Conservation (phyloP, 164 flowering plant genomes). For the grape (Vitis vinifera) region ASM3070453v1 NC_081805.1:5552501-5553000, state of each 20-base stretch:
- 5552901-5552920: too few relatives aligned
- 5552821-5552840: too few relatives aligned
- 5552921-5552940: too few relatives aligned
- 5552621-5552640: conserved; percentile 66
- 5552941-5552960: too few relatives aligned
- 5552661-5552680: conserved; percentile 35
- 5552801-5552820: too few relatives aligned
- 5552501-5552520: conserved; percentile 78
- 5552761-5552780: conserved; percentile 4
- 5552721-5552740: conserved; percentile 40
- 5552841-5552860: too few relatives aligned
- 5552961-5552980: too few relatives aligned
- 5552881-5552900: too few relatives aligned
- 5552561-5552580: conserved; percentile 74
- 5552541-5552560: conserved; percentile 83
- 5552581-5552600: conserved; percentile 66
- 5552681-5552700: conserved; percentile 38
- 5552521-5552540: conserved; percentile 58
- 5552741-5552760: conserved; percentile 11
- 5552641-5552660: conserved; percentile 62
- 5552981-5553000: too few relatives aligned
- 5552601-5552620: conserved; percentile 57
- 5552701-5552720: conserved; percentile 38
- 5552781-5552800: too few relatives aligned
- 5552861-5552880: too few relatives aligned